phyloP scores from a whole-genome alignment of 83 land plant species.

The Thuja plicata region DNA sequence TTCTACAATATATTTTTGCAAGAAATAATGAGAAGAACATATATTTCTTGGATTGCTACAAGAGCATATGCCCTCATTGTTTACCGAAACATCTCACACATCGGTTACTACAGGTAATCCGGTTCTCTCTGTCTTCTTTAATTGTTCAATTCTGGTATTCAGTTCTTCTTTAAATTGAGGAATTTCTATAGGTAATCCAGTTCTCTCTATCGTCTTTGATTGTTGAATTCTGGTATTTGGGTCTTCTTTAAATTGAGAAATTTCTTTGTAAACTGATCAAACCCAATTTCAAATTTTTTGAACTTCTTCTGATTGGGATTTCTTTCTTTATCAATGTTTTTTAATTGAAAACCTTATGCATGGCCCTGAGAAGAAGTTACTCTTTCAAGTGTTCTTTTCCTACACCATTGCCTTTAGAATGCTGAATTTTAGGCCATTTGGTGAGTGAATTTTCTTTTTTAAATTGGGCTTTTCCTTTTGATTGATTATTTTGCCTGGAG shows the following conservation, averaged over 20 bases:
- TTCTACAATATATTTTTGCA: too few relatives aligned
- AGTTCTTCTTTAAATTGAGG: too few relatives aligned
- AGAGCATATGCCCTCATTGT: too few relatives aligned
- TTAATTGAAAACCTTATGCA: not conserved
- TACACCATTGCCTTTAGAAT: not conserved
- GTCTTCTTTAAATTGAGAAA: not conserved
- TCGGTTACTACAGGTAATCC: too few relatives aligned
- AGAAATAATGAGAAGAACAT: slow-evolving; percentile 92
- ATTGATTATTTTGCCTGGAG: not conserved
- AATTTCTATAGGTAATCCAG: slow-evolving; percentile 53
- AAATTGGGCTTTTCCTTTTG: not conserved
- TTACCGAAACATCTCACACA: too few relatives aligned
- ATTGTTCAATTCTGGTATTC: too few relatives aligned
- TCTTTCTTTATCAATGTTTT: not conserved
- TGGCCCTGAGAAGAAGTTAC: not conserved
- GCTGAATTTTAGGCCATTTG: slow-evolving; percentile 1
- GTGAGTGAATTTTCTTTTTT: not conserved
- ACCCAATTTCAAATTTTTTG: not conserved
- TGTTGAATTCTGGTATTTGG: not conserved
- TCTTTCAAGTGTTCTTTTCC: not conserved
- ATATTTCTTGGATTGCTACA: too few relatives aligned
- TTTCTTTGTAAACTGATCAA: not conserved
- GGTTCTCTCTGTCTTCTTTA: slow-evolving; percentile 85
- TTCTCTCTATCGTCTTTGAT: not conserved
- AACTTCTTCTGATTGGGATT: not conserved